Base-by-base conservation (phyloP, 202 grass and related monocot genomes). In the Digitaria exilis region DNA sequence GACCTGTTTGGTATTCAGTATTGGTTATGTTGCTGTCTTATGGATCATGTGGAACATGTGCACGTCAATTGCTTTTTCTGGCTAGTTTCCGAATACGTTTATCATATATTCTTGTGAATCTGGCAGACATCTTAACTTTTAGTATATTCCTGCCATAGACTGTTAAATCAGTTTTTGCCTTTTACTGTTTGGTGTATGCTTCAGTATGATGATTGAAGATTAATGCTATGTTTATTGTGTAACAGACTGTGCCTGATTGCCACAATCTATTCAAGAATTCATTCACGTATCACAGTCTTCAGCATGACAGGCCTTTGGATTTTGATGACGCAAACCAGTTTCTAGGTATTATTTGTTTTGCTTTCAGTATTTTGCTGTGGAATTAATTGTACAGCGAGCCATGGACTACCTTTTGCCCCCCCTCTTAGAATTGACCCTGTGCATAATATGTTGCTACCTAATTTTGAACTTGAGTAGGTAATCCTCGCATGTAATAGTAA, bases 211-310 rank as follows among this genome's bases (percentile, higher is more conserved):
- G 59, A 14, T 65, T 85, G 34, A 78, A 81, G 56, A 70, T 69
- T 80, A 76, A 80, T 82, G 66, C 29, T 19, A 16, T 77, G 57
- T 63, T 70, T 44, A 50, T 58, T 82, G 48, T 22, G 81, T 42
- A 61, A 70, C 89, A 93, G 94, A 97, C 91, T 71, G 84, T 97
- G 61, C 91, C 91, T 77, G 78, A 80, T 75, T 93, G 94, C 81
- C 84, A 91, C 74, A 97, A 97, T 59, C 79, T 93, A 1, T 91
- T 88, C 79, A 73, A 76, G 82, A 93, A 88, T 76, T 90, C 87
- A 54, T 97, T 97, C 54, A 88, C 75, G 4, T 97, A 93, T 68
- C 89, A 88, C 57, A 77, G 65, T 73, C 84, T 93, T 73, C 88
- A 89, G 65, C 89, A 75, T 86, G 89, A 90, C 71, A 88, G 42